These are phyloP conservation scores for Leavenworthia alabamica DNA, from an alignment of 345 rosid genomes.

Conservation along the genomic window DNA sequence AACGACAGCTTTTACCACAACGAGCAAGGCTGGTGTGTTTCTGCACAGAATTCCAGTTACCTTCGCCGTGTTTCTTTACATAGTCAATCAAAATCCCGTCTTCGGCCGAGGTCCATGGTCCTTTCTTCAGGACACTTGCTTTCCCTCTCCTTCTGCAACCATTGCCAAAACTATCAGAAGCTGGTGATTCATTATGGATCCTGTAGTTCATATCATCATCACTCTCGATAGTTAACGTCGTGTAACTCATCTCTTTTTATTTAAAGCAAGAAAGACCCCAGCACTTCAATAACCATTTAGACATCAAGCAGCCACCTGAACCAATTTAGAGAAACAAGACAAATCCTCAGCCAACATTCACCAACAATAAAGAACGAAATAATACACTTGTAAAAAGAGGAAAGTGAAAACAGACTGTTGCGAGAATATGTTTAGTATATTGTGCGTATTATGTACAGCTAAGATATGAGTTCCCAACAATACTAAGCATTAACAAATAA, in stretches of 20 bases:
- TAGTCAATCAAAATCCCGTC: constrained; percentile 79
- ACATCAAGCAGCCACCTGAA: constrained; percentile 38
- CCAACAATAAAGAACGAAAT: constrained; percentile 11
- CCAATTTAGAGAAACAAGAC: constrained; percentile 19
- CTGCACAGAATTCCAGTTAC: constrained; percentile 96
- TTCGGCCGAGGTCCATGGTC: constrained; percentile 98
- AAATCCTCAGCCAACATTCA: background rate
- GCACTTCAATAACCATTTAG: constrained; percentile 38
- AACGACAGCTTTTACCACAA: constrained; percentile 97
- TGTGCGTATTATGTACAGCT: background rate
- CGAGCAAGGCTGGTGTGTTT: constrained; percentile 78
- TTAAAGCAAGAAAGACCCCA: constrained; percentile 32
- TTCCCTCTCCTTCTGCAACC: constrained; percentile 41
- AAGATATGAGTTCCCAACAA: background rate
- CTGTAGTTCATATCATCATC: constrained; percentile 51
- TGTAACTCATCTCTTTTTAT: constrained; percentile 62
- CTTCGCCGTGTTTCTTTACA: constrained; percentile 94
- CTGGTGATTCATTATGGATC: constrained; percentile 53
- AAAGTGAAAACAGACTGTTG: background rate
- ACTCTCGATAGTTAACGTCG: constrained; percentile 37
- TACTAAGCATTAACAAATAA: background rate
- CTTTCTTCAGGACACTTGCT: constrained; percentile 67
- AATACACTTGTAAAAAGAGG: no score
- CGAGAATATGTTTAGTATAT: constrained; percentile 1
- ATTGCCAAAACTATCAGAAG: constrained; percentile 37